A percentile compares a stretch with the other conserved stretches of the same genome.
Conservation (phyloP, 805 yeast genomes). For the Hanseniaspora valbyensis region DNA sequence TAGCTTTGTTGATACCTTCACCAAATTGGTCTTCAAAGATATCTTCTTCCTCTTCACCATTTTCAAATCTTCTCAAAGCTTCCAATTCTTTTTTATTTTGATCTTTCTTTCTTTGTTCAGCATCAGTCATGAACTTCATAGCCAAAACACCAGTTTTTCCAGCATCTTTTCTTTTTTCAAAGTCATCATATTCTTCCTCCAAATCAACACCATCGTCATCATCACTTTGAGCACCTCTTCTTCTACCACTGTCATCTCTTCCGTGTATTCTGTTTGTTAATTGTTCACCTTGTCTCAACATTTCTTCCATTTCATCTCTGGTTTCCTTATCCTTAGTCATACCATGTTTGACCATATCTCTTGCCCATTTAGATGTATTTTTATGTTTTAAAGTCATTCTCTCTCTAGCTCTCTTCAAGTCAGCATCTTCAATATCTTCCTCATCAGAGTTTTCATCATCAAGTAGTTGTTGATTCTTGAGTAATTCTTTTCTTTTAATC, state of each 20-base stretch:
- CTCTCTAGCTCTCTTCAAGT: constrained; percentile 71
- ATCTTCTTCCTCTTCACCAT: constrained; percentile 31
- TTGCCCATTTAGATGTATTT: constrained; percentile 82
- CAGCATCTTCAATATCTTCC: constrained; percentile 51
- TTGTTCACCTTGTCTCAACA: constrained; percentile 78
- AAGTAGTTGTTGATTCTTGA: constrained; percentile 57
- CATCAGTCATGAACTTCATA: constrained; percentile 93
- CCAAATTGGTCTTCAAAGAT: constrained; percentile 29
- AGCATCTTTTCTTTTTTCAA: constrained; percentile 33
- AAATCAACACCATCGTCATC: constrained; percentile 39
- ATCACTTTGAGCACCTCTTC: constrained; percentile 30
- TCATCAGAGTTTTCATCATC: constrained; percentile 40
- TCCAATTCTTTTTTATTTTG: constrained; percentile 47
- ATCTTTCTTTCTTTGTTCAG: constrained; percentile 56
- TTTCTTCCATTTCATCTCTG: constrained; percentile 85
- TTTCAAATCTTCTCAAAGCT: constrained; percentile 39
- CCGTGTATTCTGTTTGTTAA: constrained; percentile 65
- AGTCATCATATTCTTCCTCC: constrained; percentile 33
- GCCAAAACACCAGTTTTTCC: constrained; percentile 82
- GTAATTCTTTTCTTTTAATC: constrained; percentile 72
- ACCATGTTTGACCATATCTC: constrained; percentile 78
- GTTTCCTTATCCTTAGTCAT: constrained; percentile 75
- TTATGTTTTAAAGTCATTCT: constrained; percentile 88
- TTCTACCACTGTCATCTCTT: constrained; percentile 41
- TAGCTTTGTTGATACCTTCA: constrained; percentile 37